These are phyloP conservation scores for Phialophora tarda DNA, from an alignment of 2,329 filamentous ascomycete species.

Conservation along the genomic window DNA sequence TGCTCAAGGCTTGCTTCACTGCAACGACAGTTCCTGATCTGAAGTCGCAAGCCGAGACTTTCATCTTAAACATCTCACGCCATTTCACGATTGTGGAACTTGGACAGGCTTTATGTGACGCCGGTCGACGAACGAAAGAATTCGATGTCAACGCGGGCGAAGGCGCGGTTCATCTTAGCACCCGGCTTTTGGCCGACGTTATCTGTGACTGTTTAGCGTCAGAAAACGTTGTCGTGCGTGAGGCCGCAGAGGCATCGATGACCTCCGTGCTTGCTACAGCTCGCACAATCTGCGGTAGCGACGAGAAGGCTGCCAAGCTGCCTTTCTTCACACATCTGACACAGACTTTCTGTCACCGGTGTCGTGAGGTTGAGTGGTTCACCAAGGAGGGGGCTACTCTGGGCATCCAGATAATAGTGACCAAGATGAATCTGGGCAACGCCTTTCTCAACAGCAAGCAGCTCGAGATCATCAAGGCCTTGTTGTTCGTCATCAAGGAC, in stretches of 20 bases:
- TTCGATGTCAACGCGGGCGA: constrained; percentile 89
- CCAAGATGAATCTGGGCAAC: constrained; percentile 82
- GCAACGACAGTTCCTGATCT: constrained; percentile 82
- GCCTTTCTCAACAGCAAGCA: constrained; percentile 82
- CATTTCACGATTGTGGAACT: constrained; percentile 93
- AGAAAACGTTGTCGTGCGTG: constrained; percentile 77
- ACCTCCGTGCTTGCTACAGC: constrained; percentile 78
- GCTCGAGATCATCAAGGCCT: constrained; percentile 83
- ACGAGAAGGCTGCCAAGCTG: constrained; percentile 73
- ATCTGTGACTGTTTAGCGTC: constrained; percentile 89
- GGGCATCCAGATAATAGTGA: constrained; percentile 86
- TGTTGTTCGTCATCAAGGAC: constrained; percentile 98
- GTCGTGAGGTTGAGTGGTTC: constrained; percentile 98
- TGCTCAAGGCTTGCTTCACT: constrained; percentile 87
- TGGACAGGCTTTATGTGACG: constrained; percentile 78
- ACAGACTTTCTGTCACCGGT: constrained; percentile 87
- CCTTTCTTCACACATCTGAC: constrained; percentile 85
- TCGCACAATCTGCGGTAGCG: constrained; percentile 76
- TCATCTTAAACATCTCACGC: constrained; percentile 80
- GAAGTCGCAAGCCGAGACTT: constrained; percentile 72
- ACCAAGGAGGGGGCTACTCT: constrained; percentile 91
- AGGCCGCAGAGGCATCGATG: constrained; percentile 80
- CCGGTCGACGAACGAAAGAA: constrained; percentile 75
- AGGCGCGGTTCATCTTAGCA: constrained; percentile 84
- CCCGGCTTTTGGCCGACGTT: constrained; percentile 83